phyloP scores from a whole-genome alignment of 768 basidiomycete species.

The Phylloporus arenicola region DNA sequence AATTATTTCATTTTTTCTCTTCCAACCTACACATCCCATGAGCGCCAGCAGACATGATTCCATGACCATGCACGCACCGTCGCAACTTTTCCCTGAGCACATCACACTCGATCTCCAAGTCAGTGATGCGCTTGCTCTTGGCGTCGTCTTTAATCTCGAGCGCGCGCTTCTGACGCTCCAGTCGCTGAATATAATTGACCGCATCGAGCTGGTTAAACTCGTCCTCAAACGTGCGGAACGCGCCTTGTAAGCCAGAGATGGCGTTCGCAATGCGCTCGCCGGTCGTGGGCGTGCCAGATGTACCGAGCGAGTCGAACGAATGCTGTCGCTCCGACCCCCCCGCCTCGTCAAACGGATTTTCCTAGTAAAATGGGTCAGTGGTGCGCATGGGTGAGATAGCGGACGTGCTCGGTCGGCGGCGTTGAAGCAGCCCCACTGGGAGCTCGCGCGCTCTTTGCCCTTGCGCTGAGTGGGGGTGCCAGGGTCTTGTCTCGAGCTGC shows the following conservation, averaged over 20 bases:
- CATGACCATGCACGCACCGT: neutral
- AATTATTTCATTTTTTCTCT: neutral
- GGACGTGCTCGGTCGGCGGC: constrained; percentile 7
- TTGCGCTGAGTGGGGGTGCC: constrained; percentile 21
- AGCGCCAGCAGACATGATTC: neutral
- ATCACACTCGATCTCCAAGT: constrained; percentile 6
- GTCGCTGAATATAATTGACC: constrained; percentile 29
- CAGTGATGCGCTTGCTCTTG: constrained; percentile 24
- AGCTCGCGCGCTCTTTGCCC: constrained; percentile 19
- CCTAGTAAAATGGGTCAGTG: neutral
- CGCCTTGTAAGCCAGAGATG: neutral
- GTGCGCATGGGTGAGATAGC: neutral
- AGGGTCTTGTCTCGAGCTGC: constrained; percentile 5
- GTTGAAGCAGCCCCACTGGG: neutral
- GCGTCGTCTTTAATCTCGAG: constrained; percentile 31
- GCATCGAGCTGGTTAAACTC: constrained; percentile 13
- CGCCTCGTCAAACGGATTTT: constrained; percentile 14
- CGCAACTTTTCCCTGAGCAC: neutral
- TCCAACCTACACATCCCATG: neutral
- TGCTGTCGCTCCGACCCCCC: neutral
- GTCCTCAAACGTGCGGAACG: constrained; percentile 3
- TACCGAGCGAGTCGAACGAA: neutral
- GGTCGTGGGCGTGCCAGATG: constrained; percentile 2
- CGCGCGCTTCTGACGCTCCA: constrained; percentile 37
- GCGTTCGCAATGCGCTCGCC: constrained; percentile 22